These are phyloP conservation scores for Leishmania aethiopica DNA, from an alignment of 208 protist species.

Conservation along the genomic window DNA sequence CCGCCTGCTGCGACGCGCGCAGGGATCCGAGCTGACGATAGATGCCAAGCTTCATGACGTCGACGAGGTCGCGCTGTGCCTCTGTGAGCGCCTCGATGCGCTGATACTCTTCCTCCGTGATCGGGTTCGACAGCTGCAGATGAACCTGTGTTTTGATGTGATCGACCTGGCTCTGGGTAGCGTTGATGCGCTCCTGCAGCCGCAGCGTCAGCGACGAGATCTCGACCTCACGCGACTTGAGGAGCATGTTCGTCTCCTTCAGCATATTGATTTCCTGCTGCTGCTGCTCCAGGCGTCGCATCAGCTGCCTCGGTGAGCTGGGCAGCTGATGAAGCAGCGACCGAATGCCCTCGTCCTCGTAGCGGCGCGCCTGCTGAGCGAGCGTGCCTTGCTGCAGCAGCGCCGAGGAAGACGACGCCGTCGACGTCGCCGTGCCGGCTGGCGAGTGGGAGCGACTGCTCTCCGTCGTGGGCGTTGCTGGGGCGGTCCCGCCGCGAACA, in stretches of 20 bases:
- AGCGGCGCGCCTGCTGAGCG: constrained; percentile 15
- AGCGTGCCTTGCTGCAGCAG: not conserved
- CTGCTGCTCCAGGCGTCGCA: constrained; percentile 71
- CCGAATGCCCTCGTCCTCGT: constrained; percentile 25
- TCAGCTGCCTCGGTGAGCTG: constrained; percentile 68
- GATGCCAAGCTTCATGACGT: constrained; percentile 85
- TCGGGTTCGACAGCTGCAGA: constrained; percentile 68
- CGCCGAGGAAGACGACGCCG: not conserved
- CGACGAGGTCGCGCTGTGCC: constrained; percentile 73
- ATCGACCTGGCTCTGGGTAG: constrained; percentile 86
- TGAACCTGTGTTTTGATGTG: constrained; percentile 78
- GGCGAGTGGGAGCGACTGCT: constrained; percentile 24
- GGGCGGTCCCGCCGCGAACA: constrained; percentile 1
- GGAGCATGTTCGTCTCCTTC: constrained; percentile 67
- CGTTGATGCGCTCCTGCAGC: constrained; percentile 78
- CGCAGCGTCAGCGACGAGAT: constrained; percentile 71
- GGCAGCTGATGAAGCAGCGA: constrained; percentile 44
- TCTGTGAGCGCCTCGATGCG: constrained; percentile 69
- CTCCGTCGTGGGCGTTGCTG: constrained; percentile 17
- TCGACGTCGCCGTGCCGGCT: constrained; percentile 2
- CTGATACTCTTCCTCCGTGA: constrained; percentile 80
- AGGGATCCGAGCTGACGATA: constrained; percentile 74
- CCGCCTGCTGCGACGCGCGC: constrained; percentile 52
- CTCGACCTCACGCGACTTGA: constrained; percentile 81
- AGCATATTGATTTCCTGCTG: constrained; percentile 66